Conservation (phyloP, 1,284 basidiomycete genomes). For the Termitomyces sp. region DNA sequence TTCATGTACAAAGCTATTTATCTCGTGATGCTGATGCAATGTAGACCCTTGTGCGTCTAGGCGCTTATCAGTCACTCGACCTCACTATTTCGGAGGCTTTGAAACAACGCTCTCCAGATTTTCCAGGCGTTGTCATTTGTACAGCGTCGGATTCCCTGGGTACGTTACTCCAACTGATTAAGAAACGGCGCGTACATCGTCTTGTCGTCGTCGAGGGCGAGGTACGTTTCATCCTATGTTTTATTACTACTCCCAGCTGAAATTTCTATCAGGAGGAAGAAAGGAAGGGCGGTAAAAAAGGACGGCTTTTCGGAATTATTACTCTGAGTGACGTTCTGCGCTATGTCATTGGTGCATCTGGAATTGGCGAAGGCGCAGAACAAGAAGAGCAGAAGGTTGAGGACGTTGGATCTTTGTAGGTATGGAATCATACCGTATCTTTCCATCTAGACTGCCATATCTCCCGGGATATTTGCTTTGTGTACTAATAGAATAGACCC, state of each 20-base stretch:
- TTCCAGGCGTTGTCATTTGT: slow-evolving; percentile 95
- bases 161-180: slow-evolving; percentile 88
- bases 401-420: slow-evolving; percentile 4
- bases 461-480: slow-evolving; percentile 8
- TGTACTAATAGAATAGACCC: slow-evolving; percentile 8
- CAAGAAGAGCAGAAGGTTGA: slow-evolving; percentile 23
- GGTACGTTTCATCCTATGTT: slow-evolving; percentile 32
- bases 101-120: slow-evolving; percentile 87
- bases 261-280: slow-evolving; percentile 59
- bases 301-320: slow-evolving; percentile 83
- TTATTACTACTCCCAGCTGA: slow-evolving; percentile 9
- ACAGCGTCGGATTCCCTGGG: slow-evolving; percentile 92
- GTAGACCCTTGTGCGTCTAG: slow-evolving; percentile 90
- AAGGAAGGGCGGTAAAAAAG: slow-evolving; percentile 72
- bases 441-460: slow-evolving; percentile 10
- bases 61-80: slow-evolving; percentile 92
- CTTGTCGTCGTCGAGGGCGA: slow-evolving; percentile 89
- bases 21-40: slow-evolving; percentile 11
- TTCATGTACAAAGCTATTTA: background rate
- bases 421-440: background rate
- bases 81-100: slow-evolving; percentile 94
- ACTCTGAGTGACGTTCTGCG: slow-evolving; percentile 88
- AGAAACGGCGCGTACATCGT: slow-evolving; percentile 90
- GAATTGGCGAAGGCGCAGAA: slow-evolving; percentile 41
- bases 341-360: slow-evolving; percentile 72